These are phyloP conservation scores for Aspergillus panamensis DNA, from an alignment of 495 filamentous ascomycete species.

Conservation along the genomic window DNA sequence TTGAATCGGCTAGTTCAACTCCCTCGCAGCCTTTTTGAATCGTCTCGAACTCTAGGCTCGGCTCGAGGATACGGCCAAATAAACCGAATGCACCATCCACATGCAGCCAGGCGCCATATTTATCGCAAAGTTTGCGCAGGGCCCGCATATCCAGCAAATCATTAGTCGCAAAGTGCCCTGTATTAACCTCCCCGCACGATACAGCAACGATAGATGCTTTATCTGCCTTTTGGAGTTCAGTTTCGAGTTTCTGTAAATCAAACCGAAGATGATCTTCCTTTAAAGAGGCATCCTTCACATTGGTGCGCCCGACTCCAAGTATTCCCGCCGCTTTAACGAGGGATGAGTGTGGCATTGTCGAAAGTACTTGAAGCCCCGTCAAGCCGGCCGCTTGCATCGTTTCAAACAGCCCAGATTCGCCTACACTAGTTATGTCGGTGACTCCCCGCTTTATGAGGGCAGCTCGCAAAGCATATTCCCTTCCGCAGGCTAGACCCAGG, in stretches of 20 bases:
- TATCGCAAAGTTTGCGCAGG: conserved; percentile 66
- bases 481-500: conserved; percentile 71
- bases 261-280: conserved; percentile 58
- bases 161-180: conserved; percentile 72
- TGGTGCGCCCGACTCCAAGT: conserved; percentile 70
- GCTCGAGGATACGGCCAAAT: conserved; percentile 65
- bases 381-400: conserved; percentile 62
- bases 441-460: conserved; percentile 33
- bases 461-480: conserved; percentile 60
- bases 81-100: conserved; percentile 90
- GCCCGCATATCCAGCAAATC: conserved; percentile 55
- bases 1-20: conserved; percentile 82
- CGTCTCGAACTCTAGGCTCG: conserved; percentile 53
- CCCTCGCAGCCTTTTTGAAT: conserved; percentile 57
- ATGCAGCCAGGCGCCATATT: conserved; percentile 81
- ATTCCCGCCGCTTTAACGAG: conserved; percentile 78
- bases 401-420: conserved; percentile 63
- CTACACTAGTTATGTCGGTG: conserved; percentile 50
- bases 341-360: conserved; percentile 78
- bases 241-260: conserved; percentile 59
- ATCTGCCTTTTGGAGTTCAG: conserved; percentile 46
- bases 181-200: conserved; percentile 88
- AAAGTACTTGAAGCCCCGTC: conserved; percentile 68
- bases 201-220: conserved; percentile 71
- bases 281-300: conserved; percentile 57